Base-by-base conservation (phyloP, 169 alveolate genomes). In the Plasmodium fragile region DNA sequence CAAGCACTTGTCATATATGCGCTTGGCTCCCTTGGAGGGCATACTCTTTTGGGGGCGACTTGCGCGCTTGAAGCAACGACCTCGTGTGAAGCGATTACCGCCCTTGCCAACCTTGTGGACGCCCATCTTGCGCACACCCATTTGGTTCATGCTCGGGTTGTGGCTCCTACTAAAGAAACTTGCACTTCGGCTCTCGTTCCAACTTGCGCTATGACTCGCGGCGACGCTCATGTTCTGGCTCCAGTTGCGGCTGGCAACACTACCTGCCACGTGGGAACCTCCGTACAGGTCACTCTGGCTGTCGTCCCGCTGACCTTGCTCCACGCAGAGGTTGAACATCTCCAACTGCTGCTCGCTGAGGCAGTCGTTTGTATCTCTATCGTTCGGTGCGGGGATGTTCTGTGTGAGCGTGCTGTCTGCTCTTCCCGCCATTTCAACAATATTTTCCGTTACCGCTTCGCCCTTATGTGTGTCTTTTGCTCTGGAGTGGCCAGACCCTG, bases 221-320 rank as follows among this genome's bases (percentile, higher is more conserved):
- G 3, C 53, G 53, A 43, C n/a, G 22, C 59, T 49, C 3, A 10
- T 1, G 22, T 16, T 41, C 2, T 8, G 1, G 52, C 16, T 41
- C 52, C 52, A 6, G 16, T 7, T 49, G 18, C 7, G 59, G 4
- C 59, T 49, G 18, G 18, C 11, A 18, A 1, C 11, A 16, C 59
- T 49, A 7, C 25, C 1, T 7, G 0, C 30, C 36, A 65, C 36
- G 75, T 65, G 75, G n/a, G 30, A 65, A 25, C 36, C 36, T 25
- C 75, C 75, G n/a, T 65, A 22, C 75, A 65, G 41, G 75, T 65
- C 36, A 65, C 75, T 25, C 13, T 65, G 75, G 75, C 75, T 65
- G 30, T 65, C 59, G 30, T 65, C 59, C 22, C 59, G 25, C 22
- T 49, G 25, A 1, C 2, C 59, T 4, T 11, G 59, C 18, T 49